Percentiles rank a stretch among this genome's conserved stretches.
Conservation (phyloP, 495 filamentous ascomycete species). For the Neurospora sp. region DNA sequence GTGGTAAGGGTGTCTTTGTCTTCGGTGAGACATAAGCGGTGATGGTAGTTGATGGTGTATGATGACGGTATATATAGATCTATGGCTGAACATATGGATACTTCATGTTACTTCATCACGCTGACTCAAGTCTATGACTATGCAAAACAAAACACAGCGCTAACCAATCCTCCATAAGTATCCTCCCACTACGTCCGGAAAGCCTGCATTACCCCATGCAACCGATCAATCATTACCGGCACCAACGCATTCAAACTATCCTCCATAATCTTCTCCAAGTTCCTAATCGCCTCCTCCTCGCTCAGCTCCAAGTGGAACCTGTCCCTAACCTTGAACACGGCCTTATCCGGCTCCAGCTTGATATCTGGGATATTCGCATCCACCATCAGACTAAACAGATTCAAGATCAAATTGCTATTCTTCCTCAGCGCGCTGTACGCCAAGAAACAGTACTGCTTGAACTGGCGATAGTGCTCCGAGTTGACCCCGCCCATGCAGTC, state of each 20-base stretch:
- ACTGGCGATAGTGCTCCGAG: constrained; percentile 70
- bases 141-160: constrained; percentile 1
- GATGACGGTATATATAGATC: background rate
- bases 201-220: constrained; percentile 89
- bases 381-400: constrained; percentile 92
- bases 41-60: background rate
- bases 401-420: constrained; percentile 82
- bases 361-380: constrained; percentile 96
- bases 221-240: constrained; percentile 85
- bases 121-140: background rate
- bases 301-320: constrained; percentile 84
- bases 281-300: constrained; percentile 85
- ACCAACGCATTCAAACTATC: constrained; percentile 81
- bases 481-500: constrained; percentile 89
- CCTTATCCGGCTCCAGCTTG: constrained; percentile 81
- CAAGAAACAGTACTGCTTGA: constrained; percentile 92
- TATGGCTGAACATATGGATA: background rate
- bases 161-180: background rate
- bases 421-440: constrained; percentile 89
- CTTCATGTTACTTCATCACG: background rate
- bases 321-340: constrained; percentile 88
- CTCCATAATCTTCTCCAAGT: constrained; percentile 79
- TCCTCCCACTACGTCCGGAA: constrained; percentile 55
- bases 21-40: constrained; percentile 43
- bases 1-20: constrained; percentile 83